phyloP scores from a whole-genome alignment of 2,329 filamentous ascomycete species.

The Trichoderma koningiopsis region DNA sequence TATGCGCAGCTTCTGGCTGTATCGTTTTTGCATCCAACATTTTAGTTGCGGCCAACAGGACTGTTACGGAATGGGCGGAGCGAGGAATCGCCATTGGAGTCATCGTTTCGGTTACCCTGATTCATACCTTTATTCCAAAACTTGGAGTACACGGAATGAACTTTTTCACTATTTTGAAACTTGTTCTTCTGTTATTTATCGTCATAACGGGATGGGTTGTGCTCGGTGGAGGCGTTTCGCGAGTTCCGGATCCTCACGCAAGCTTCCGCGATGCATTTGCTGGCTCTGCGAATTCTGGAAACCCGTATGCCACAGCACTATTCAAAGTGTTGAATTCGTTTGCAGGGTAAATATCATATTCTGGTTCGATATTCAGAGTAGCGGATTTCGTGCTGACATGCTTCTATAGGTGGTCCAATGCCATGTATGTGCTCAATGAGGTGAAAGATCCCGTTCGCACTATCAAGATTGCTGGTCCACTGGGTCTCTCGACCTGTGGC shows the following conservation, averaged over 20 bases:
- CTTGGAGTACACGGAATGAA: constrained; percentile 29
- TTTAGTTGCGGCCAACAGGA: constrained; percentile 24
- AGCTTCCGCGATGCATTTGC: constrained; percentile 29
- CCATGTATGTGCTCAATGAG: constrained; percentile 30
- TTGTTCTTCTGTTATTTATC: constrained; percentile 27
- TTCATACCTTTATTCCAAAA: constrained; percentile 27
- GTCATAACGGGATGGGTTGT: constrained; percentile 29
- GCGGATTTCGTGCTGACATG: neutral
- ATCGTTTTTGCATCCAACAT: constrained; percentile 29
- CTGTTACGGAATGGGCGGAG: constrained; percentile 28
- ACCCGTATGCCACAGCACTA: constrained; percentile 28
- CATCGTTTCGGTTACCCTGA: constrained; percentile 25
- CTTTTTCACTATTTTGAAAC: constrained; percentile 28
- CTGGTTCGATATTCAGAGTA: too few relatives aligned
- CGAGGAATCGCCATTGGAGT: constrained; percentile 28
- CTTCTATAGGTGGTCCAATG: constrained; percentile 26
- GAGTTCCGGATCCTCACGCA: constrained; percentile 27
- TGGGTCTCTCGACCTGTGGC: constrained; percentile 28
- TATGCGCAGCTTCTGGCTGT: constrained; percentile 25
- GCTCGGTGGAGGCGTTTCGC: constrained; percentile 27
- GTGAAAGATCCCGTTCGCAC: constrained; percentile 28
- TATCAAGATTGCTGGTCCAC: constrained; percentile 28
- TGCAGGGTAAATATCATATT: constrained; percentile 19
- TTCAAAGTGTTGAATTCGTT: constrained; percentile 30
- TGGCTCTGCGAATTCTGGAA: constrained; percentile 25